Evolutionary conservation across 768 basidiomycete species (phyloP).

Genomic region (Rubroboletus satanas): DNA sequence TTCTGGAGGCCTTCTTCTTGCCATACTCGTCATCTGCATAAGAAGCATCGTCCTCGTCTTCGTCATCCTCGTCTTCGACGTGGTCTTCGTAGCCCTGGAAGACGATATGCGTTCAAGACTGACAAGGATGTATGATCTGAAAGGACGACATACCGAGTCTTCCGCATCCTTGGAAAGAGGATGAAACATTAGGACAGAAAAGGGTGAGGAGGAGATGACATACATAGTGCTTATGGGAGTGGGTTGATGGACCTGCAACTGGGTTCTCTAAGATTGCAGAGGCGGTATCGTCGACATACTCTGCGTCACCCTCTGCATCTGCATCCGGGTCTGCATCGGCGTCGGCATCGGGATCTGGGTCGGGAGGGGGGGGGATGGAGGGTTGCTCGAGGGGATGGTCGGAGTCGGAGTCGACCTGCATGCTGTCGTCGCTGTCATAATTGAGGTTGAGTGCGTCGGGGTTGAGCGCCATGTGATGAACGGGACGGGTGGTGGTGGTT

Average conservation of each 20-base stretch:
- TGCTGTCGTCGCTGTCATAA: conserved; percentile 55
- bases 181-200: not conserved
- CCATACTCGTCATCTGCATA: conserved; percentile 76
- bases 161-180: conserved; percentile 24
- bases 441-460: conserved; percentile 48
- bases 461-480: conserved; percentile 34
- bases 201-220: conserved; percentile 27
- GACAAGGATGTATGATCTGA: conserved; percentile 6
- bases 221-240: conserved; percentile 60
- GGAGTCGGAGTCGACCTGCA: conserved; percentile 67
- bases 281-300: conserved; percentile 36
- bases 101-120: conserved; percentile 37
- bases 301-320: conserved; percentile 41
- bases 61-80: conserved; percentile 52
- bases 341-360: conserved; percentile 52
- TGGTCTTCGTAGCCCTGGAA: conserved; percentile 56
- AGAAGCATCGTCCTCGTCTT: conserved; percentile 74
- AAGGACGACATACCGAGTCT: conserved; percentile 29
- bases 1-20: conserved; percentile 63
- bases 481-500: conserved; percentile 30
- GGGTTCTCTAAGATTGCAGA: conserved; percentile 36
- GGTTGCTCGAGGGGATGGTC: conserved; percentile 26
- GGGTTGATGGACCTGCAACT: conserved; percentile 38
- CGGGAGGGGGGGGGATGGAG: conserved; percentile 16
- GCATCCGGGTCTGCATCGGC: conserved; percentile 52